Conservation (phyloP, 345 rosid species). For the Rubroshorea leprosula region DNA sequence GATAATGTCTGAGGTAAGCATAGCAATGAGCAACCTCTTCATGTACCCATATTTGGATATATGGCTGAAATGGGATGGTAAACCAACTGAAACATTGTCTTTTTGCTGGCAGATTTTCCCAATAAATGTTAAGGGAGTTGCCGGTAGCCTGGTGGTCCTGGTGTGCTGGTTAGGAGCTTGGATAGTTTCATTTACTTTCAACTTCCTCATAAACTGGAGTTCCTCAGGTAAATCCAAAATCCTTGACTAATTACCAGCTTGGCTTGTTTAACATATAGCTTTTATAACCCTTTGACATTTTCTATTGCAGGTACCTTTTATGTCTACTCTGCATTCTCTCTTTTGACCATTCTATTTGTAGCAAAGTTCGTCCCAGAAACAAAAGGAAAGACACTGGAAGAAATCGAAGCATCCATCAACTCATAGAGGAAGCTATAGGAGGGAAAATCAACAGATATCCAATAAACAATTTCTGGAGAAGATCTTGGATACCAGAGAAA, state of each 20-base stretch:
- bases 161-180: slow-evolving; percentile 96
- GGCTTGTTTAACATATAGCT: background rate
- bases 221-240: slow-evolving; percentile 41
- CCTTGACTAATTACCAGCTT: background rate
- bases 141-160: slow-evolving; percentile 84
- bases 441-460: slow-evolving; percentile 2
- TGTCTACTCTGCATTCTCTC: slow-evolving; percentile 57
- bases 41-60: background rate
- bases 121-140: slow-evolving; percentile 73
- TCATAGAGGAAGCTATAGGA: slow-evolving; percentile 22
- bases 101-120: slow-evolving; percentile 65
- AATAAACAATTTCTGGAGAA: background rate
- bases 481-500: too few relatives aligned
- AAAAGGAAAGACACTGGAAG: slow-evolving; percentile 88
- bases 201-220: slow-evolving; percentile 81
- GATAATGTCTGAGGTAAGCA: slow-evolving; percentile 86
- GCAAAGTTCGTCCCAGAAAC: slow-evolving; percentile 85
- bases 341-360: slow-evolving; percentile 55
- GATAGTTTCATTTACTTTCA: slow-evolving; percentile 83
- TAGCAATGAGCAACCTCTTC: background rate
- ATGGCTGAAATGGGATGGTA: background rate
- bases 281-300: background rate
- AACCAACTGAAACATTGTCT: background rate
- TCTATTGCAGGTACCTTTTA: slow-evolving; percentile 69
- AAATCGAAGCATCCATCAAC: slow-evolving; percentile 70